Base-by-base conservation (phyloP, 1,284 basidiomycete genomes). In the Ceratobasidium sp. region DNA sequence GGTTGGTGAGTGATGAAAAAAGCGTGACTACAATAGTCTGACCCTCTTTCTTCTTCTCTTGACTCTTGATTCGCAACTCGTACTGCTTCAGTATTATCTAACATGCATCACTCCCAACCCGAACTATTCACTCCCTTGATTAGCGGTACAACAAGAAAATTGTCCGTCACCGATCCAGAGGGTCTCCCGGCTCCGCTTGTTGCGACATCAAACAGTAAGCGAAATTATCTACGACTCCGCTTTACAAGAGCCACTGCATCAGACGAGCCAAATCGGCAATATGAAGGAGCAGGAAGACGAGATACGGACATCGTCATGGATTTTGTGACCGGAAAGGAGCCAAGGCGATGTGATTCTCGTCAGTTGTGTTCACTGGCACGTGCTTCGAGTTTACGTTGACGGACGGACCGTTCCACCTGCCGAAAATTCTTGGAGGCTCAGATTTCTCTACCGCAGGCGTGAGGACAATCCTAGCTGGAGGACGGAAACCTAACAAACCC, bases 381-480 rank as follows among this genome's bases (percentile, higher is more conserved):
- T 73, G 73, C 52, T 17, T 79, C 23, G 82, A 88, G 0, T 91
- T 91, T 33, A 87, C 86, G 73, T 85, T 89, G n/a, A 88, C 90
- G 3, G 89, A 88, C 20, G 88, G 89, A 62, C 87, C 89, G 33
- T 99, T 97, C 90, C 87, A 87, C 42, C 99, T 96, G 83, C 93
- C 98, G 83, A 98, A 97, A 85, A 90, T 97, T 20, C 98, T 33
- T 83, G 91, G 92, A n/a, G 96, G 98, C 80, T 93, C 91, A 65
- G 92, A 95, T 65, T 97, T 95, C 83, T 91, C 98, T 81, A 97
- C 97, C 0, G 92, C 95, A 20, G 98, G 98, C 0, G 90, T 96
- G 73, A 87, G 99, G 44, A 87, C 91, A 65, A 92, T 99, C 56
- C 95, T 95, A 4, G 90, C 92, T 0, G 88, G 90, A 1, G 90